Evolutionary conservation across 2,329 filamentous ascomycete genomes (phyloP).

Genomic region (Alternaria metachromatica): DNA sequence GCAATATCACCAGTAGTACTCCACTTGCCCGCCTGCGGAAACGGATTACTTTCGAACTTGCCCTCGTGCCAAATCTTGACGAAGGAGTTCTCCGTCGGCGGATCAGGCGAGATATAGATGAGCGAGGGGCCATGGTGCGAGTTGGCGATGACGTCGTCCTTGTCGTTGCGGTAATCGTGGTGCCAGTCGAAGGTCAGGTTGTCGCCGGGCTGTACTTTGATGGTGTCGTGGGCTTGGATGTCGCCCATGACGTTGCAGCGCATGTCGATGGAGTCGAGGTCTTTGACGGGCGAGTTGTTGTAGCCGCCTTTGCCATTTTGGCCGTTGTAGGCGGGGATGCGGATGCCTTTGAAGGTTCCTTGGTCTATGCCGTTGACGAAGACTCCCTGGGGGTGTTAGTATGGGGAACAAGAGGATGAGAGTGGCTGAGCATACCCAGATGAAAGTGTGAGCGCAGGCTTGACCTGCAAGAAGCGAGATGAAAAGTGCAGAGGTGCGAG

Average conservation of each 20-base stretch:
- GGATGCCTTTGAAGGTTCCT: constrained; percentile 37
- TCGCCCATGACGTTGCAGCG: constrained; percentile 52
- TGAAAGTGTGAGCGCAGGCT: constrained; percentile 18
- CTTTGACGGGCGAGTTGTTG: constrained; percentile 51
- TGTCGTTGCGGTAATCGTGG: constrained; percentile 45
- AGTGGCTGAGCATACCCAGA: no score
- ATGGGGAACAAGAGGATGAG: no score
- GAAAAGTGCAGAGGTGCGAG: constrained; percentile 13
- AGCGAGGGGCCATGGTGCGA: constrained; percentile 45
- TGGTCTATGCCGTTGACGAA: constrained; percentile 43
- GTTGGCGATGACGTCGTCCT: constrained; percentile 43
- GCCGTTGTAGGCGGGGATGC: constrained; percentile 45
- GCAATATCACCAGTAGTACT: constrained; percentile 36
- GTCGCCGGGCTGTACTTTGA: constrained; percentile 46
- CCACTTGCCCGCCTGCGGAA: constrained; percentile 46
- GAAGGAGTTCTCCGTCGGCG: constrained; percentile 46
- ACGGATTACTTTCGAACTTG: constrained; percentile 40
- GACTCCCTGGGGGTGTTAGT: constrained; percentile 26
- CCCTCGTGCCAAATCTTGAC: constrained; percentile 52
- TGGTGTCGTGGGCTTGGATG: constrained; percentile 44
- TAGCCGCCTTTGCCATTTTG: constrained; percentile 46
- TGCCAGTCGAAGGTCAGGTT: constrained; percentile 51
- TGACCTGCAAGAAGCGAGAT: constrained; percentile 26
- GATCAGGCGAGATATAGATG: constrained; percentile 52
- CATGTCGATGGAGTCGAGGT: constrained; percentile 48